These are phyloP conservation scores for Phytophthora citrophthora DNA, from an alignment of 352 stramenopile genomes.

Conservation along the genomic window DNA sequence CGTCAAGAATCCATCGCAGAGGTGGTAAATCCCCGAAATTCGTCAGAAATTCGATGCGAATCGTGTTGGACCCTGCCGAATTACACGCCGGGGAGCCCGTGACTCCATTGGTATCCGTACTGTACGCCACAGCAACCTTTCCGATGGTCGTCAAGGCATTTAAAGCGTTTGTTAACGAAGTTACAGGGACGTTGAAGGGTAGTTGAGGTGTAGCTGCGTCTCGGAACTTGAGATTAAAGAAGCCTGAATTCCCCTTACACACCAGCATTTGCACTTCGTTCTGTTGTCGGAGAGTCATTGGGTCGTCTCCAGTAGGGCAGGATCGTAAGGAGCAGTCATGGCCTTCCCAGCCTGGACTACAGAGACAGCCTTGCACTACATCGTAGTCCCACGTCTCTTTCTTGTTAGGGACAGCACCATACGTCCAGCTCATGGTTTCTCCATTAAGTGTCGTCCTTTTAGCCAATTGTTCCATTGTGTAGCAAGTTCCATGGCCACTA, in stretches of 20 bases:
- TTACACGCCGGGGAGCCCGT: constrained; percentile 46
- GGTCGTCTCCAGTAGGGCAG: constrained; percentile 91
- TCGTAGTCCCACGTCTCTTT: constrained; percentile 92
- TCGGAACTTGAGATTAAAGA: constrained; percentile 78
- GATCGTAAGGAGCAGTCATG: constrained; percentile 88
- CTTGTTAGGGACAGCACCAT: constrained; percentile 79
- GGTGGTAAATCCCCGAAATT: constrained; percentile 72
- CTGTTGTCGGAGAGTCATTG: constrained; percentile 69
- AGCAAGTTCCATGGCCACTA: constrained; percentile 84
- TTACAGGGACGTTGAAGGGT: constrained; percentile 42
- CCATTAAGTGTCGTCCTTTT: constrained; percentile 56
- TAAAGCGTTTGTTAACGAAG: constrained; percentile 41
- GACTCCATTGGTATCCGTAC: constrained; percentile 24
- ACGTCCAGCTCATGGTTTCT: constrained; percentile 60
- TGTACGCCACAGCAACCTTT: constrained; percentile 58
- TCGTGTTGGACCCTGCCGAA: constrained; percentile 50
- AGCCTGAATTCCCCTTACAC: constrained; percentile 65
- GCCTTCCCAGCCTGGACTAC: constrained; percentile 88
- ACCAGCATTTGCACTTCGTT: constrained; percentile 85
- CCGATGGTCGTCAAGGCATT: constrained; percentile 54
- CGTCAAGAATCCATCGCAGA: constrained; percentile 71
- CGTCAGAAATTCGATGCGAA: constrained; percentile 69
- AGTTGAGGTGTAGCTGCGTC: constrained; percentile 67
- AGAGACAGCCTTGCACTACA: constrained; percentile 85
- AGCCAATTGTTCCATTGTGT: constrained; percentile 82